A percentile compares a stretch with the other conserved stretches of the same genome.
These are phyloP conservation scores for Haberlea rhodopensis DNA, from an alignment of 257 asterid genomes.

Conservation along the genomic window DNA sequence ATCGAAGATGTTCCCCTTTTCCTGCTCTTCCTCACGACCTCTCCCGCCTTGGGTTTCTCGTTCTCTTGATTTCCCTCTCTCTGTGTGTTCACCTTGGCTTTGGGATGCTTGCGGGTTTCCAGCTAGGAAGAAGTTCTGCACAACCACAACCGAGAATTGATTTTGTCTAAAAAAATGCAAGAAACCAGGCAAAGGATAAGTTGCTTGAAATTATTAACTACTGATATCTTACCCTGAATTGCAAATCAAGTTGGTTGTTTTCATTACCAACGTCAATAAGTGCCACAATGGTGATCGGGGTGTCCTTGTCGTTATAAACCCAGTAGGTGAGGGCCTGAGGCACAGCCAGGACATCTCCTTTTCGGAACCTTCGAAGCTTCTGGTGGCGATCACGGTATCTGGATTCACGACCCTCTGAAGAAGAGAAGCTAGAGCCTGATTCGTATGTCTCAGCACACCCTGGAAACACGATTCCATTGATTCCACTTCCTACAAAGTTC, in stretches of 20 bases:
- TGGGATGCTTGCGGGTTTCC: conserved; percentile 43
- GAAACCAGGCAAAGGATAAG: background rate
- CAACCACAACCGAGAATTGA: background rate
- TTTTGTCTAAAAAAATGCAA: background rate
- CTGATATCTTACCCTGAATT: conserved; percentile 42
- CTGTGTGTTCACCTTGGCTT: conserved; percentile 11
- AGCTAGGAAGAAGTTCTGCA: conserved; percentile 54
- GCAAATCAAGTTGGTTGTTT: conserved; percentile 51
- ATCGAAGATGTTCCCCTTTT: conserved; percentile 32
- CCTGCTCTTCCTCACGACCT: conserved; percentile 21
- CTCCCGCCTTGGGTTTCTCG: conserved; percentile 13
- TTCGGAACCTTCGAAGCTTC: conserved; percentile 45
- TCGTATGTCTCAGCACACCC: conserved; percentile 64
- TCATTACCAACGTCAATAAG: conserved; percentile 41
- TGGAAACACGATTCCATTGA: conserved; percentile 47
- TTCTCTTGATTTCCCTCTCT: conserved; percentile 5
- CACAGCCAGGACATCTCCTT: conserved; percentile 55
- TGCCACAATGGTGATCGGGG: conserved; percentile 34
- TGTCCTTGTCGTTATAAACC: conserved; percentile 51
- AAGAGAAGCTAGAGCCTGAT: conserved; percentile 22
- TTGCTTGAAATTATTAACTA: background rate
- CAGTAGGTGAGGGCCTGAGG: conserved; percentile 46
- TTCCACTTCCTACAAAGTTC: conserved; percentile 41
- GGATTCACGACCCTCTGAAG: background rate
- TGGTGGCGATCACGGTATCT: conserved; percentile 44